Evolutionary conservation across 345 rosid genomes (phyloP).

Genomic region (Eucalyptus regnans): DNA sequence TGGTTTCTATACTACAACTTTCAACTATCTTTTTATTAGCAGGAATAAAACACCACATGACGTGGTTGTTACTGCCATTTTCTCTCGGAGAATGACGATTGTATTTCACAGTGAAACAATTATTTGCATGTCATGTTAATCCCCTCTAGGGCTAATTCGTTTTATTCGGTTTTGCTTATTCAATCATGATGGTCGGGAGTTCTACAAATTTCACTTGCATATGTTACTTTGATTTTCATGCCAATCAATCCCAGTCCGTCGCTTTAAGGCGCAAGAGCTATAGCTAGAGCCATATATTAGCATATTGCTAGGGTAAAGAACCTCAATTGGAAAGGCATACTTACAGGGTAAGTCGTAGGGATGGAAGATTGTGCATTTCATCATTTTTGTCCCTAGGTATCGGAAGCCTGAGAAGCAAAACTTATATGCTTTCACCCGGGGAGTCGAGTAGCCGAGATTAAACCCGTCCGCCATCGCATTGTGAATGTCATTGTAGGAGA

Average conservation of each 20-base stretch:
- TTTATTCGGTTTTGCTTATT: background rate
- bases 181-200: background rate
- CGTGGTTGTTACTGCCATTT: background rate
- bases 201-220: background rate
- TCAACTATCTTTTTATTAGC: fast-evolving
- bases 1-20: background rate
- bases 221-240: background rate
- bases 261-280: background rate
- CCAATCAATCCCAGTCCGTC: background rate
- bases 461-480: background rate
- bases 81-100: background rate
- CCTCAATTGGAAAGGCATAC: background rate
- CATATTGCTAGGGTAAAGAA: background rate
- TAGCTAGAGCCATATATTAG: background rate
- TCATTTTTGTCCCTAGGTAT: background rate
- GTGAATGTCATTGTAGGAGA: background rate
- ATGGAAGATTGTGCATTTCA: fast-evolving
- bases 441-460: fast-evolving
- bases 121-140: background rate
- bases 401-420: background rate
- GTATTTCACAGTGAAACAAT: background rate
- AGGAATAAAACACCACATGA: background rate
- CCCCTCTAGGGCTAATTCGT: background rate
- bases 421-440: fast-evolving
- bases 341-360: background rate